Conservation (phyloP, 495 filamentous ascomycete genomes). For the Penicillium longicatenatum region DNA sequence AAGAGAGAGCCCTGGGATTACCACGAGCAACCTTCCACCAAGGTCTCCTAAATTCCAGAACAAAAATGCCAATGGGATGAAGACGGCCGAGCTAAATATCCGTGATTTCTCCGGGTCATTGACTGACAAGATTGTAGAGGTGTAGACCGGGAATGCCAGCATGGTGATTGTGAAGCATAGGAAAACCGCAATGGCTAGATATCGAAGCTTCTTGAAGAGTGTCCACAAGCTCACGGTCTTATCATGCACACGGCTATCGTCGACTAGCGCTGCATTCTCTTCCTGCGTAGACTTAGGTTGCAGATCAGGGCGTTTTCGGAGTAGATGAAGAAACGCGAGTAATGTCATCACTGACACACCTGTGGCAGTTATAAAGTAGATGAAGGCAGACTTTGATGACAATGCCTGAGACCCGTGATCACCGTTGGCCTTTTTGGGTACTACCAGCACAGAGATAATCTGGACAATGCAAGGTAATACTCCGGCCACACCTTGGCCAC, state of each 20-base stretch:
- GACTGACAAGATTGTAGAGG: slow-evolving; percentile 75
- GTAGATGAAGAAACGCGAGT: slow-evolving; percentile 62
- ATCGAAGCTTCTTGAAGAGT: slow-evolving; percentile 73
- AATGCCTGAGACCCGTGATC: slow-evolving; percentile 33
- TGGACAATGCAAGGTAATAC: slow-evolving; percentile 86
- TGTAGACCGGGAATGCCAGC: slow-evolving; percentile 88
- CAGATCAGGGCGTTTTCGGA: slow-evolving; percentile 37
- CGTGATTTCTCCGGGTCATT: slow-evolving; percentile 49
- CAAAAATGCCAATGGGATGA: slow-evolving; percentile 88
- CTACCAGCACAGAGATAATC: slow-evolving; percentile 76
- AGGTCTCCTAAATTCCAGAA: slow-evolving; percentile 95
- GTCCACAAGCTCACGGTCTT: slow-evolving; percentile 64
- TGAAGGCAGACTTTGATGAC: slow-evolving; percentile 70
- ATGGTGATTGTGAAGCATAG: slow-evolving; percentile 82
- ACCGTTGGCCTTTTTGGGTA: slow-evolving; percentile 40
- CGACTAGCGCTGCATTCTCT: slow-evolving; percentile 16
- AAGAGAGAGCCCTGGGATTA: slow-evolving; percentile 62
- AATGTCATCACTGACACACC: slow-evolving; percentile 58
- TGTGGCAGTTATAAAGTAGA: slow-evolving; percentile 90
- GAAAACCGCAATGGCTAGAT: slow-evolving; percentile 69
- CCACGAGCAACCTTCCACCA: slow-evolving; percentile 68
- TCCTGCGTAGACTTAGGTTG: slow-evolving; percentile 18
- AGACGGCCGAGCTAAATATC: slow-evolving; percentile 71
- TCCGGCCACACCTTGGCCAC: slow-evolving; percentile 88
- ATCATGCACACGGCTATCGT: slow-evolving; percentile 3